These are phyloP conservation scores for Gnaphalium uliginosum DNA, from an alignment of 129 eudicot genomes.

Conservation along the genomic window DNA sequence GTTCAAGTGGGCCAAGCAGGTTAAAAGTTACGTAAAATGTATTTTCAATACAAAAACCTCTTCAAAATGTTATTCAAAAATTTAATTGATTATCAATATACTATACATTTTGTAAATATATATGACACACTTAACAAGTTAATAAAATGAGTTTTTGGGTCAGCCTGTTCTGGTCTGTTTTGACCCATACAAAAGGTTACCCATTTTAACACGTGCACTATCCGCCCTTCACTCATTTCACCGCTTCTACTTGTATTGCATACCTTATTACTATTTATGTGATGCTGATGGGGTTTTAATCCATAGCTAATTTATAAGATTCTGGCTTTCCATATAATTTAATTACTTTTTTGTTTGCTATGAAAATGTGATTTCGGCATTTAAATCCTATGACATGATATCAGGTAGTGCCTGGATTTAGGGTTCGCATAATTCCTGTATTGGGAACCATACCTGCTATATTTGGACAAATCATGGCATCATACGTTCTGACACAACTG, in stretches of 20 bases:
- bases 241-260: conserved; percentile 10
- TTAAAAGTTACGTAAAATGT: conserved; percentile 6
- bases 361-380: conserved; percentile 16
- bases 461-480: conserved; percentile 98
- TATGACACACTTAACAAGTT: conserved; percentile 6
- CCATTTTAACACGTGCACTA: neutral
- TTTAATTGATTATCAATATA: neutral
- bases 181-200: neutral
- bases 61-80: neutral
- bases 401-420: conserved; percentile 95
- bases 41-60: neutral
- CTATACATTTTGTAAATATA: neutral
- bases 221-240: neutral
- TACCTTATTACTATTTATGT: neutral
- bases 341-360: neutral
- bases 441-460: conserved; percentile 95
- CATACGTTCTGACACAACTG: conserved; percentile 76
- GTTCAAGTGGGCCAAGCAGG: neutral
- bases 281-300: conserved; percentile 8
- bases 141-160: neutral
- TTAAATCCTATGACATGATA: conserved; percentile 14
- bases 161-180: neutral
- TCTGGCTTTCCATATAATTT: neutral
- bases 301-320: neutral
- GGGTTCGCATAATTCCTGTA: conserved; percentile 97